Conservation (phyloP, 2,329 filamentous ascomycete genomes). For the Phialocephala subalpina region DNA sequence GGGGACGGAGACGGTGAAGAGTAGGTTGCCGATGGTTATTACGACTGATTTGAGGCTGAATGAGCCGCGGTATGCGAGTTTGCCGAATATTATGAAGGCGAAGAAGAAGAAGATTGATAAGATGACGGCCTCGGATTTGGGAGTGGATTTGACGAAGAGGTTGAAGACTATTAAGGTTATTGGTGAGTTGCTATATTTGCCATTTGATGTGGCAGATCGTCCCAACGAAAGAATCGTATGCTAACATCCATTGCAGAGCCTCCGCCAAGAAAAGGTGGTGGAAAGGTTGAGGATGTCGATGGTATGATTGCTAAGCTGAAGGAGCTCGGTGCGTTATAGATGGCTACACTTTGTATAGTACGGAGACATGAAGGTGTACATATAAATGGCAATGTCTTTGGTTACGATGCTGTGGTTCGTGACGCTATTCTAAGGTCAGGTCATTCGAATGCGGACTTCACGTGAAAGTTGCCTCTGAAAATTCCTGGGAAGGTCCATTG, state of each 20-base stretch:
- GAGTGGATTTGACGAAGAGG: slow-evolving; percentile 75
- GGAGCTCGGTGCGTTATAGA: slow-evolving; percentile 79
- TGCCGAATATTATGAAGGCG: slow-evolving; percentile 99
- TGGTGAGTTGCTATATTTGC: slow-evolving; percentile 59
- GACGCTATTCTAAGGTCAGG: background rate
- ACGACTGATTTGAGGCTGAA: slow-evolving; percentile 96
- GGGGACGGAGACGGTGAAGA: slow-evolving; percentile 86
- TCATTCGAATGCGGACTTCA: background rate
- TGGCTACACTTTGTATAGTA: slow-evolving; percentile 17
- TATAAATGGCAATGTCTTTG: background rate
- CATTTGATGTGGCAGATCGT: background rate
- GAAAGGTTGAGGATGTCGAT: slow-evolving; percentile 97
- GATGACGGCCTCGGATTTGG: slow-evolving; percentile 85
- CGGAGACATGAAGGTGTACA: slow-evolving; percentile 14
- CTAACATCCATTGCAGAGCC: slow-evolving; percentile 67
- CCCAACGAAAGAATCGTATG: slow-evolving; percentile 5
- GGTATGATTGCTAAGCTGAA: slow-evolving; percentile 94
- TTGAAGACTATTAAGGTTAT: slow-evolving; percentile 91
- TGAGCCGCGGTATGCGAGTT: slow-evolving; percentile 90
- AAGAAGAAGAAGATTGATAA: slow-evolving; percentile 99
- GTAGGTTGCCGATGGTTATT: slow-evolving; percentile 89
- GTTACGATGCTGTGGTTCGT: background rate
- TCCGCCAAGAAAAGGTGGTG: slow-evolving; percentile 85
- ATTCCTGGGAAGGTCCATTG: background rate
- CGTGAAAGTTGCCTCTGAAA: background rate